Evolutionary conservation across 2,329 filamentous ascomycete genomes (phyloP).

Genomic region (Tricladium varicosporioides): DNA sequence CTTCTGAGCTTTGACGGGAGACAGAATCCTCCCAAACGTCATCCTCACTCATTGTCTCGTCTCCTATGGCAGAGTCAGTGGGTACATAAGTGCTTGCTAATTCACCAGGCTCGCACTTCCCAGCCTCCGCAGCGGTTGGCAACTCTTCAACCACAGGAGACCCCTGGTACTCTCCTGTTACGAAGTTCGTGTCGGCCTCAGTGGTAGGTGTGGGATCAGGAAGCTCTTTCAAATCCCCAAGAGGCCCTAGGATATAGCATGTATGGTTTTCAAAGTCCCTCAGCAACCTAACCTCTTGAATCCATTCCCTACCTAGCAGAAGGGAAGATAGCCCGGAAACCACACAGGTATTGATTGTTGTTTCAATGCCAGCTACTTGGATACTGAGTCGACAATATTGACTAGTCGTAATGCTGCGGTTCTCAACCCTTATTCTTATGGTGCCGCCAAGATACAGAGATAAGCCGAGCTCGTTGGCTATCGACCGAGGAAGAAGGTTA

Average conservation of each 20-base stretch:
- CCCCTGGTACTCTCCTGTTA: neutral
- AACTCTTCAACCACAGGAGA: neutral
- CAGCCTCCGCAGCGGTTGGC: neutral
- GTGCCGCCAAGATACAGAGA: neutral
- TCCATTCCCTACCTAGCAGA: neutral
- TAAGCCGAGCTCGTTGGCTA: neutral
- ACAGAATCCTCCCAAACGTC: slow-evolving; percentile 4
- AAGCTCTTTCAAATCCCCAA: neutral
- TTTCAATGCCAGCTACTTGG: neutral
- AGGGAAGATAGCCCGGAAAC: neutral
- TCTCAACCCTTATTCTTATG: neutral
- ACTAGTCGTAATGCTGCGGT: neutral
- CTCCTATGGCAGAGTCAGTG: slow-evolving; percentile 6
- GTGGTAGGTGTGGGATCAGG: neutral
- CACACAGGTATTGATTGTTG: neutral
- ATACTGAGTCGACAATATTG: neutral
- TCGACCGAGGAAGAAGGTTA: neutral
- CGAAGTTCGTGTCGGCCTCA: neutral
- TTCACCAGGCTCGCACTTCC: slow-evolving; percentile 1
- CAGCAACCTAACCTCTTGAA: neutral
- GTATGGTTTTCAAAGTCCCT: neutral
- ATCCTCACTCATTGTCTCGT: slow-evolving; percentile 6
- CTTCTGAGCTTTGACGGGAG: slow-evolving; percentile 5
- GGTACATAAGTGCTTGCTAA: slow-evolving; percentile 3
- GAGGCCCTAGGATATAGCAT: neutral